Evolutionary conservation across 768 basidiomycete species (phyloP).

Genomic region (Lactarius psammicola): DNA sequence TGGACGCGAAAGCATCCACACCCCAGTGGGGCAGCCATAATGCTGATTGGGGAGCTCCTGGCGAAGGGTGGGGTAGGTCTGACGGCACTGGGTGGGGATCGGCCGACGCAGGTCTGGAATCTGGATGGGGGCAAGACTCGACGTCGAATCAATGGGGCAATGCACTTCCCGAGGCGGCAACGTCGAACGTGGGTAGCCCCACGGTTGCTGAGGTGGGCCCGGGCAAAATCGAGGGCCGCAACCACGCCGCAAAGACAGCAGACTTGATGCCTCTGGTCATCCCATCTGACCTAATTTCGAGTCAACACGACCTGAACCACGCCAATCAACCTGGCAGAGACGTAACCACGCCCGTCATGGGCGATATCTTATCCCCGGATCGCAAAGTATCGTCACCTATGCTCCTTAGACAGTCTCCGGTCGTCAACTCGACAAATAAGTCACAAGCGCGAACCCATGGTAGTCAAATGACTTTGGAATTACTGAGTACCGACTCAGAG

Average conservation of each 20-base stretch:
- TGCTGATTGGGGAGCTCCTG: constrained; percentile 10
- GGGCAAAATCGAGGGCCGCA: neutral
- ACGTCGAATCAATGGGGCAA: neutral
- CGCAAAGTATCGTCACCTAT: neutral
- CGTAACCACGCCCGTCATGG: neutral
- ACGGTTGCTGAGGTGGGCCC: neutral
- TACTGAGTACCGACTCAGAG: neutral
- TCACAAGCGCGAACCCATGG: neutral
- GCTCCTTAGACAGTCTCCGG: neutral
- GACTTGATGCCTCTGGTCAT: neutral
- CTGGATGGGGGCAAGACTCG: constrained; percentile 18
- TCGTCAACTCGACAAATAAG: neutral
- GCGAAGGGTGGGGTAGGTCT: neutral
- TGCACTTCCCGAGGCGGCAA: neutral
- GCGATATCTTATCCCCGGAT: neutral
- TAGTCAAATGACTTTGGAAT: neutral
- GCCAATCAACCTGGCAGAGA: neutral
- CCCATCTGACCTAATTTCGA: neutral
- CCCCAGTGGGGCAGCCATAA: neutral
- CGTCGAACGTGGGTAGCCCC: neutral
- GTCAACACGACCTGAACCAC: neutral
- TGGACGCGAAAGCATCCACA: neutral
- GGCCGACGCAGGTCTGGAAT: neutral
- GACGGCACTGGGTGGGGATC: constrained; percentile 3
- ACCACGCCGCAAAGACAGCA: neutral